Percentiles rank a stretch among this genome's conserved stretches.
phyloP scores from a whole-genome alignment of 2,329 filamentous ascomycete species.

The Clarireedia homoeocarpa region DNA sequence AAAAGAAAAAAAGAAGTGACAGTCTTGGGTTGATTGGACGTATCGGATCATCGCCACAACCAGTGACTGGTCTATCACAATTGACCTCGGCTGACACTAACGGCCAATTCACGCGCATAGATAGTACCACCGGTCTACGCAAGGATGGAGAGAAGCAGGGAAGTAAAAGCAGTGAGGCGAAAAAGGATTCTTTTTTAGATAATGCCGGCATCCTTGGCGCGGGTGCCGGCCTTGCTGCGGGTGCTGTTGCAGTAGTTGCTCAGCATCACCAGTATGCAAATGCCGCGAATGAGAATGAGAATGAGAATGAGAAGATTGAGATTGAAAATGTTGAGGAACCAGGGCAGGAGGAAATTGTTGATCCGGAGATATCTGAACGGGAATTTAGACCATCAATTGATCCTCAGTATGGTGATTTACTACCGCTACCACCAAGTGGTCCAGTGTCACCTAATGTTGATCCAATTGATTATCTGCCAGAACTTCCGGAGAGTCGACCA shows the following conservation, averaged over 20 bases:
- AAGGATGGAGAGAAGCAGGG: constrained; percentile 25
- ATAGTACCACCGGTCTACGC: constrained; percentile 15
- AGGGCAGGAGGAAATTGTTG: constrained; percentile 33
- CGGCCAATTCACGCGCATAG: constrained; percentile 15
- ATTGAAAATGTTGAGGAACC: constrained; percentile 37
- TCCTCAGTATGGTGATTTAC: constrained; percentile 56
- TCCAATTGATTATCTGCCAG: constrained; percentile 37
- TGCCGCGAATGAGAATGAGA: constrained; percentile 27
- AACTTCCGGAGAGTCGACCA: constrained; percentile 53
- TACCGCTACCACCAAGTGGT: constrained; percentile 55
- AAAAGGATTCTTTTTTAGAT: constrained; percentile 61
- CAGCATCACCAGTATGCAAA: constrained; percentile 29
- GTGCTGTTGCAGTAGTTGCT: constrained; percentile 32
- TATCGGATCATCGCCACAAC: constrained; percentile 16
- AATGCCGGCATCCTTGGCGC: constrained; percentile 62
- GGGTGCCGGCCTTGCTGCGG: constrained; percentile 56
- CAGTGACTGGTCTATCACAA: constrained; percentile 21
- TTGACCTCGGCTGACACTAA: constrained; percentile 19
- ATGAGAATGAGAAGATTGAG: constrained; percentile 10
- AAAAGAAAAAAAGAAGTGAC: constrained; percentile 28
- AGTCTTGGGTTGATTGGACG: constrained; percentile 20
- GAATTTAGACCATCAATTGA: constrained; percentile 58
- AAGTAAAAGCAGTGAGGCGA: constrained; percentile 22
- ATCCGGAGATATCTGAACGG: constrained; percentile 51
- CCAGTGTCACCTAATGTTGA: constrained; percentile 40